phyloP scores from a whole-genome alignment of 768 basidiomycete genomes.

The Sarcomyxa edulis region DNA sequence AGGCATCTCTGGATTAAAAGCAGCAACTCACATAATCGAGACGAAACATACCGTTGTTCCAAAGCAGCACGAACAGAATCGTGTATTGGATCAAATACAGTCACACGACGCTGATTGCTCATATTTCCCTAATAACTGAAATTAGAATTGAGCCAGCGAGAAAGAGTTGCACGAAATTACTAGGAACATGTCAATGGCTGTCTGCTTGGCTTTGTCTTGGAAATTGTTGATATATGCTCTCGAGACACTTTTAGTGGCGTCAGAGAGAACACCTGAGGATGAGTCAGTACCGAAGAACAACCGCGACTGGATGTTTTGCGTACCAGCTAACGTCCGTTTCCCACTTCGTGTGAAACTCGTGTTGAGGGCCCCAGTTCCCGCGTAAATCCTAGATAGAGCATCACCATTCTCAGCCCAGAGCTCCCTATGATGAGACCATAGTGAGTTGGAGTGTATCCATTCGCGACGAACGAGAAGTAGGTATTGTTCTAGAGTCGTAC shows the following conservation, averaged over 20 bases:
- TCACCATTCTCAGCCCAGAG: conserved; percentile 98
- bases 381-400: conserved; percentile 89
- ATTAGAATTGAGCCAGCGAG: background rate
- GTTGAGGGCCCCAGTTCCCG: conserved; percentile 89
- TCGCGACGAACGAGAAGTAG: conserved; percentile 72
- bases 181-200: conserved; percentile 92
- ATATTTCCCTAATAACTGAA: conserved; percentile 80
- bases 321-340: conserved; percentile 87
- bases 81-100: conserved; percentile 91
- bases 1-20: conserved; percentile 4
- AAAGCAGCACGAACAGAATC: conserved; percentile 76
- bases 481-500: conserved; percentile 76
- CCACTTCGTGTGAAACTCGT: conserved; percentile 95
- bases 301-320: conserved; percentile 8
- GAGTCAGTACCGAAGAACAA: conserved; percentile 6
- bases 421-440: conserved; percentile 89
- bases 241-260: conserved; percentile 94
- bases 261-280: conserved; percentile 73
- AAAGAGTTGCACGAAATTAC: conserved; percentile 37
- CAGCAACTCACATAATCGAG: background rate
- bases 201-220: conserved; percentile 90
- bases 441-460: conserved; percentile 59
- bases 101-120: conserved; percentile 79
- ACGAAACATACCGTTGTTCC: conserved; percentile 50
- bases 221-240: conserved; percentile 98